These are phyloP conservation scores for Pythium insidiosum DNA, from an alignment of 352 stramenopile genomes.

Conservation along the genomic window DNA sequence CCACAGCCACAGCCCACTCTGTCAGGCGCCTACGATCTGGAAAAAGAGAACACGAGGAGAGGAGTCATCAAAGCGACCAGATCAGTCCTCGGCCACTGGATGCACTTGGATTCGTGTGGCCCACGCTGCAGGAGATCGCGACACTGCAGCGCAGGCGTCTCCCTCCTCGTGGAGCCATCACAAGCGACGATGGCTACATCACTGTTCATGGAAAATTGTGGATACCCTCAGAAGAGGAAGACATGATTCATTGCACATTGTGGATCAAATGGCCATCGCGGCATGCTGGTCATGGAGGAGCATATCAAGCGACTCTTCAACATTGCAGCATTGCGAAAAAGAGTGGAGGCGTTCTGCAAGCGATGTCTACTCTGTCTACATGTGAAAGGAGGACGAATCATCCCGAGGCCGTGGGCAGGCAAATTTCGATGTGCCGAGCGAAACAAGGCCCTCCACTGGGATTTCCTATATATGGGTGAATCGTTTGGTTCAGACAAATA, in stretches of 20 bases:
- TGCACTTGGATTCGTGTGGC: slow-evolving; percentile 6
- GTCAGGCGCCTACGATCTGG: background rate
- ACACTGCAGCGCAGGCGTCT: background rate
- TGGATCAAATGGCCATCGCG: slow-evolving; percentile 11
- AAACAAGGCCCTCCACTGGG: slow-evolving; percentile 18
- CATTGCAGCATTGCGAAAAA: background rate
- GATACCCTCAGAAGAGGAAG: slow-evolving; percentile 6
- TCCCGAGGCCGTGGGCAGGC: slow-evolving; percentile 4
- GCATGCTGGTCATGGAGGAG: slow-evolving; percentile 3
- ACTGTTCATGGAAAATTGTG: background rate
- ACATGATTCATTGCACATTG: slow-evolving; percentile 12
- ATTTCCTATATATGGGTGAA: slow-evolving; percentile 22
- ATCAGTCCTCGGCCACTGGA: slow-evolving; percentile 2
- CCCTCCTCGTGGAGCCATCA: background rate
- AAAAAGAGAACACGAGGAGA: background rate
- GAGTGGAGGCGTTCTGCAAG: background rate
- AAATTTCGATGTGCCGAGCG: slow-evolving; percentile 1
- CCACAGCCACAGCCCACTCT: background rate
- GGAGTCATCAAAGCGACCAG: background rate
- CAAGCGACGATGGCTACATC: background rate
- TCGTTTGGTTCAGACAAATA: slow-evolving; percentile 16
- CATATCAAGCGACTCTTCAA: slow-evolving; percentile 1
- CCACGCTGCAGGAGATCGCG: slow-evolving; percentile 6
- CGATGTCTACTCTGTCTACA: too few species aligned
- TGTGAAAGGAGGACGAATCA: slow-evolving; percentile 9